A percentile compares a stretch with the other conserved stretches of the same genome.
Evolutionary conservation across 768 basidiomycete genomes (phyloP).

Genomic region (Pulveroboletus sp.): DNA sequence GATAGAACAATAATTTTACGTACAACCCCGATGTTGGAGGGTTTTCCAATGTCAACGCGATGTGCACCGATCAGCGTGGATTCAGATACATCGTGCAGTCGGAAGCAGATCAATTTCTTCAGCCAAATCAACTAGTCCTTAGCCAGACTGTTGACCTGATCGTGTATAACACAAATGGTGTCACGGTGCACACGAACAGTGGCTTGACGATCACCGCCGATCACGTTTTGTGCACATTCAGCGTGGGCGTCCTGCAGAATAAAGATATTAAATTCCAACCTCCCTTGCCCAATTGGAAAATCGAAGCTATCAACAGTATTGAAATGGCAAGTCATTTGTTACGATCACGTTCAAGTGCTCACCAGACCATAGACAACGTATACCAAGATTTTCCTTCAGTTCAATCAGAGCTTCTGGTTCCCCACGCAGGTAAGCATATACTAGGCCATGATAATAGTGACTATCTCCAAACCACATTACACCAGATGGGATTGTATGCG

Average conservation of each 20-base stretch:
- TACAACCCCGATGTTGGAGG: conserved; percentile 50
- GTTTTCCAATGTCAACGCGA: conserved; percentile 51
- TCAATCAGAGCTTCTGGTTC: conserved; percentile 61
- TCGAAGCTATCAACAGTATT: conserved; percentile 61
- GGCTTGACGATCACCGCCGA: conserved; percentile 47
- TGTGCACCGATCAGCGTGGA: conserved; percentile 63
- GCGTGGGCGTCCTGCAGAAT: conserved; percentile 66
- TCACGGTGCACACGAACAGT: conserved; percentile 44
- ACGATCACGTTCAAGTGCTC: not conserved
- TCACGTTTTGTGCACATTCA: conserved; percentile 66
- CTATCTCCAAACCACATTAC: not conserved
- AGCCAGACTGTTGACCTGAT: conserved; percentile 52
- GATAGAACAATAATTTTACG: conserved; percentile 63
- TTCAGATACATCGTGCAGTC: conserved; percentile 56
- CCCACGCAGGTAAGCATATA: conserved; percentile 35
- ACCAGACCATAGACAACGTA: conserved; percentile 44
- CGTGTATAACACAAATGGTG: conserved; percentile 42
- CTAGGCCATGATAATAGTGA: no score
- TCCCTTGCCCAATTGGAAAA: conserved; percentile 56
- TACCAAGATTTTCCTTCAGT: conserved; percentile 67
- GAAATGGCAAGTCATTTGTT: conserved; percentile 44
- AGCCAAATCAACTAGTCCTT: conserved; percentile 43
- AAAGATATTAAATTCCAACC: conserved; percentile 58
- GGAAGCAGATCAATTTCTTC: conserved; percentile 58
- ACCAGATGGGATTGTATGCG: conserved; percentile 49